A percentile compares a stretch with the other conserved stretches of the same genome.
These are phyloP conservation scores for Lunularia cruciata DNA, from an alignment of 225 moss, liverwort and hornwort genomes.

Conservation along the genomic window DNA sequence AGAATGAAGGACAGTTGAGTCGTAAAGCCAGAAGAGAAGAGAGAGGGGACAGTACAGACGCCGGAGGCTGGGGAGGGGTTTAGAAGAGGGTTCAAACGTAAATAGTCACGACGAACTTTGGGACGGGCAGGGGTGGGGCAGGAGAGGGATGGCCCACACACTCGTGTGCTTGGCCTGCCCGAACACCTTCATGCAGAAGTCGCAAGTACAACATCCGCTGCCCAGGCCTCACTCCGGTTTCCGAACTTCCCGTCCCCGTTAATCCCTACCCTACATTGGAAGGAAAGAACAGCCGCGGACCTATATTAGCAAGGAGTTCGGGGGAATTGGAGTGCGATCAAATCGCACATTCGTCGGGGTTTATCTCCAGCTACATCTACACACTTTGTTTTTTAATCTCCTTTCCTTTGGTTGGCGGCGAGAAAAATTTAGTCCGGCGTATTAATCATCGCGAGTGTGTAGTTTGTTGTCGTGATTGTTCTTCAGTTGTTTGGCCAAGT, in stretches of 20 bases:
- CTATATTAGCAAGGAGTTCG: neutral
- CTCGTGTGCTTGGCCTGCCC: slow-evolving; percentile 15
- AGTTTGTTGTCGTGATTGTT: slow-evolving; percentile 3
- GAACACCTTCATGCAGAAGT: neutral
- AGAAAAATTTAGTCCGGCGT: slow-evolving; percentile 11
- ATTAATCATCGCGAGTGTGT: slow-evolving; percentile 4
- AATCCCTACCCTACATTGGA: neutral
- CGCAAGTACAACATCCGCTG: neutral
- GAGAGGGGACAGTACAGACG: too few species aligned
- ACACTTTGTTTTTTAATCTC: neutral
- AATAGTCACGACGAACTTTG: too few species aligned
- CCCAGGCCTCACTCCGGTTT: neutral
- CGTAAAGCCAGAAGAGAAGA: neutral
- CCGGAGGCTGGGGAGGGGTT: too few species aligned
- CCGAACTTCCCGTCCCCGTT: neutral
- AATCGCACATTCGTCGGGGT: slow-evolving; percentile 8
- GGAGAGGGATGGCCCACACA: slow-evolving; percentile 16
- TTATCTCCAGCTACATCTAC: neutral
- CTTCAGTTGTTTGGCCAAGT: neutral
- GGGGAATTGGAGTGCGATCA: neutral
- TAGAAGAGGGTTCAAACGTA: too few species aligned
- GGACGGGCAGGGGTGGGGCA: too few species aligned
- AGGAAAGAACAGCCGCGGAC: neutral
- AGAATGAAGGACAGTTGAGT: neutral
- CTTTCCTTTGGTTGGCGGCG: slow-evolving; percentile 1